phyloP scores from a whole-genome alignment of 2,329 filamentous ascomycete species.

The Xylariaceae sp. region DNA sequence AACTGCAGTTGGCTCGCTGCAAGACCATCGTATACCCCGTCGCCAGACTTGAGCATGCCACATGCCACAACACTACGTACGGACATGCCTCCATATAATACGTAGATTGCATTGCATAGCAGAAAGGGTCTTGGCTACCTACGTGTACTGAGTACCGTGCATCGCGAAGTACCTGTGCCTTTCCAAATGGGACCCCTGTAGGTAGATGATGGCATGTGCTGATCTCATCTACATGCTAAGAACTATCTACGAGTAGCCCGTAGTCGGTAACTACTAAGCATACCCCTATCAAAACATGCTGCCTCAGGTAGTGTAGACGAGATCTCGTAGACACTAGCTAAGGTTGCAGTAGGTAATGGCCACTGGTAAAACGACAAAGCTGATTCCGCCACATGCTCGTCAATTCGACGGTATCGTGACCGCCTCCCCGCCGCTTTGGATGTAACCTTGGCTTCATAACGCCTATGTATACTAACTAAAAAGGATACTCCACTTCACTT shows the following conservation, averaged over 20 bases:
- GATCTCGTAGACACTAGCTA: too few relatives aligned
- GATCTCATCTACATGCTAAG: not conserved
- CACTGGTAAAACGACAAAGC: not conserved
- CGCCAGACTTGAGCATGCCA: not conserved
- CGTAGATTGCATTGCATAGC: conserved; percentile 13
- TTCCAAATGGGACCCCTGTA: not conserved
- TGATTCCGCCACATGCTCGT: conserved; percentile 13
- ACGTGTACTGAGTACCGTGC: conserved; percentile 11
- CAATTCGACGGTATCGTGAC: conserved; percentile 18
- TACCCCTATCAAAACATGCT: too few relatives aligned
- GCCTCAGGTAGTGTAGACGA: too few relatives aligned
- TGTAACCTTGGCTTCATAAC: conserved; percentile 4
- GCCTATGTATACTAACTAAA: conserved; percentile 8
- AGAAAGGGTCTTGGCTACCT: conserved; percentile 5
- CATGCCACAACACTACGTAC: not conserved
- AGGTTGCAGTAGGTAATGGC: not conserved
- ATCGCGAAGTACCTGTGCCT: conserved; percentile 13
- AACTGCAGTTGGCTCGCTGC: not conserved
- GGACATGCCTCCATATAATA: too few relatives aligned
- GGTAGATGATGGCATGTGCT: not conserved
- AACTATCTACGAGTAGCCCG: too few relatives aligned
- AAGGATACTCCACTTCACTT: not conserved
- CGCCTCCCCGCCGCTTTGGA: conserved; percentile 12
- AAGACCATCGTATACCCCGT: not conserved
- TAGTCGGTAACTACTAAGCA: too few relatives aligned